A percentile compares a stretch with the other conserved stretches of the same genome.
phyloP scores from a whole-genome alignment of 2,329 filamentous ascomycete species.

The Camillea tinctor region DNA sequence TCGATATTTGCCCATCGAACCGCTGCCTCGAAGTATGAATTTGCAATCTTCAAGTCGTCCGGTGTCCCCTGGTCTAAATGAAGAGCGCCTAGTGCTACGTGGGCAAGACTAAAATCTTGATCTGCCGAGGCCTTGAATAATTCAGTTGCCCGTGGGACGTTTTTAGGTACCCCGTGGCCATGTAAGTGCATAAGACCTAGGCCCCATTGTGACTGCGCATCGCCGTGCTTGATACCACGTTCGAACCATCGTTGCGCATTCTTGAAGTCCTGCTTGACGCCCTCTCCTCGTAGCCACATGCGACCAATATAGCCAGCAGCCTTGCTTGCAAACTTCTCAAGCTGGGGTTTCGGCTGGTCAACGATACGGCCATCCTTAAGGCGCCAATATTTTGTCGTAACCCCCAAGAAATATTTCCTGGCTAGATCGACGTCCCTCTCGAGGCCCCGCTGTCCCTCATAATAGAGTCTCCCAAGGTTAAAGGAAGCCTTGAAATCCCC shows the following conservation, averaged over 20 bases:
- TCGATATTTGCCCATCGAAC: slow-evolving; percentile 81
- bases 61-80: slow-evolving; percentile 78
- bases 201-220: slow-evolving; percentile 81
- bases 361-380: slow-evolving; percentile 69
- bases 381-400: slow-evolving; percentile 79
- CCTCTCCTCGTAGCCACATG: slow-evolving; percentile 88
- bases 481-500: slow-evolving; percentile 86
- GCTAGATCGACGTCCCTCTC: slow-evolving; percentile 72
- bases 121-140: slow-evolving; percentile 78
- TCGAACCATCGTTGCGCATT: slow-evolving; percentile 81
- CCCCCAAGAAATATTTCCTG: slow-evolving; percentile 76
- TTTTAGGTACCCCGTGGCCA: slow-evolving; percentile 66
- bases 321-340: slow-evolving; percentile 78
- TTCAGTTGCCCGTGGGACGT: slow-evolving; percentile 70
- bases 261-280: slow-evolving; percentile 73
- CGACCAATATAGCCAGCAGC: slow-evolving; percentile 84
- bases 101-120: slow-evolving; percentile 75
- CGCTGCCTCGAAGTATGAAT: slow-evolving; percentile 84
- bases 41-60: slow-evolving; percentile 72
- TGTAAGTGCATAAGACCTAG: slow-evolving; percentile 81
- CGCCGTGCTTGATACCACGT: slow-evolving; percentile 71
- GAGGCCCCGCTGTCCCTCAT: slow-evolving; percentile 77
- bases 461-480: slow-evolving; percentile 81
- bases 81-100: slow-evolving; percentile 78
- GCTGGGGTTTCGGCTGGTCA: slow-evolving; percentile 65